Percentiles rank a stretch among this genome's conserved stretches.
phyloP scores from a whole-genome alignment of 23 red algal species.

The Agarophyton chilense region DNA sequence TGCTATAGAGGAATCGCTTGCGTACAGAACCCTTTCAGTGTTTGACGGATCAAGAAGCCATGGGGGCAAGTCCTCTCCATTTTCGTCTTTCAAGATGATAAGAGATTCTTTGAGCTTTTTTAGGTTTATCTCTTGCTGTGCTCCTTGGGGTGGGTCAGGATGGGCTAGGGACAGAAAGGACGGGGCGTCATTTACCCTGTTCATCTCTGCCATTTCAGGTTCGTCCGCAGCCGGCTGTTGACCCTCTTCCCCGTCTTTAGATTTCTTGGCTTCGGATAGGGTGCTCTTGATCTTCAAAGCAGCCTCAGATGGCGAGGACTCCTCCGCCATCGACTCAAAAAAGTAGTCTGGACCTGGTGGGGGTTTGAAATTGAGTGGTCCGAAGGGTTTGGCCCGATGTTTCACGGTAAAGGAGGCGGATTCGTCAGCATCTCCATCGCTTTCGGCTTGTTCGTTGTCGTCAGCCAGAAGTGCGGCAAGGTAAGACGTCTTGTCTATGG shows the following conservation, averaged over 20 bases:
- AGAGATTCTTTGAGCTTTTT: conserved; percentile 15
- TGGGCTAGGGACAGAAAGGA: conserved; percentile 10
- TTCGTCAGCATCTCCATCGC: background rate
- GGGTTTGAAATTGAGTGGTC: conserved; percentile 44
- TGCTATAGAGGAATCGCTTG: conserved; percentile 48
- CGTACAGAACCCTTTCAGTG: conserved; percentile 63
- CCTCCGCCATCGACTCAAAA: conserved; percentile 40
- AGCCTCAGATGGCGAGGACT: conserved; percentile 37
- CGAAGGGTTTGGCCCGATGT: conserved; percentile 26
- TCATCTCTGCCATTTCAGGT: background rate
- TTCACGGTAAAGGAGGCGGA: background rate
- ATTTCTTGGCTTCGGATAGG: background rate
- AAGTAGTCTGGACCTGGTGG: conserved; percentile 50
- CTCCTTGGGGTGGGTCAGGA: background rate
- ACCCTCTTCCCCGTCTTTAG: background rate
- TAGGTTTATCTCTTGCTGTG: background rate
- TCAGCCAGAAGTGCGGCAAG: conserved; percentile 9
- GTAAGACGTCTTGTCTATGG: conserved; percentile 57
- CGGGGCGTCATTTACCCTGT: background rate
- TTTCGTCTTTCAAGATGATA: conserved; percentile 38
- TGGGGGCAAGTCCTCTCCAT: conserved; percentile 63
- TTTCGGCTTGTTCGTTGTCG: background rate
- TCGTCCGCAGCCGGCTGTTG: background rate
- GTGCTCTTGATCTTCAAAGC: conserved; percentile 43
- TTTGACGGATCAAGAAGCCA: conserved; percentile 67